Evolutionary conservation across 1,284 basidiomycete species (phyloP), one percentile per base, ranked within the genome.

Genomic region (Boletus holoroseus): DNA sequence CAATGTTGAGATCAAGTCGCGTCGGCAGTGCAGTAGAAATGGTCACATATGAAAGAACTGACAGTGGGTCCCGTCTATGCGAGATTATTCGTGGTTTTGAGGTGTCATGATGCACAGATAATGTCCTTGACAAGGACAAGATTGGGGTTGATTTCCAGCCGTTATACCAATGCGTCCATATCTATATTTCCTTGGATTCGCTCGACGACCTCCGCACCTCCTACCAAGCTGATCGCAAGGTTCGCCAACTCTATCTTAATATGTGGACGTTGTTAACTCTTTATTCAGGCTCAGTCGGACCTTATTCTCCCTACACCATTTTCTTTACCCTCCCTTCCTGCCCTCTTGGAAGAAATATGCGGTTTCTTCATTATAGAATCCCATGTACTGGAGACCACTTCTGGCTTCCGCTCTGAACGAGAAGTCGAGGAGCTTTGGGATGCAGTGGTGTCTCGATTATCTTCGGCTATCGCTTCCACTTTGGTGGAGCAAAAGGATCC

Each of bases 341-440:
- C 79, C 22, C 73, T 96, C 16, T 86, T 91, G 35, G 87, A 97
- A 69, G 91, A 98, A 69, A 91, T 98, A 55, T 89, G 94, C n/a
- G 96, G 96, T 0, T 99, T 97, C 72, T 99, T 99, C 73, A 92
- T 99, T 53, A 88, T 99, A 56, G 96, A 99, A 69, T 85, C 83
- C 5, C 88, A 97, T 63, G 94, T 99, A 0, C 78, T 98, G 5
- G 82, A 87, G 58, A 93, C 92, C 0, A 92, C 93, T 6, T 82
- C 81, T 12, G 77, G 75, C 32, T 99, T 99, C 72, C 82, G 96
- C 12, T 90, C 89, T 13, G 83, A 89, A 60, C 77, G 83, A 31
- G 94, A 99, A 58, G 88, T 99, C 0, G 94, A 99, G 59, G 93
- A 96, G 58, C 78, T 99, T 6, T 99, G 96, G 95, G 91, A 97